Conservation (phyloP, 192 early-diverging fungal genomes). For the Backusella westeae region DNA sequence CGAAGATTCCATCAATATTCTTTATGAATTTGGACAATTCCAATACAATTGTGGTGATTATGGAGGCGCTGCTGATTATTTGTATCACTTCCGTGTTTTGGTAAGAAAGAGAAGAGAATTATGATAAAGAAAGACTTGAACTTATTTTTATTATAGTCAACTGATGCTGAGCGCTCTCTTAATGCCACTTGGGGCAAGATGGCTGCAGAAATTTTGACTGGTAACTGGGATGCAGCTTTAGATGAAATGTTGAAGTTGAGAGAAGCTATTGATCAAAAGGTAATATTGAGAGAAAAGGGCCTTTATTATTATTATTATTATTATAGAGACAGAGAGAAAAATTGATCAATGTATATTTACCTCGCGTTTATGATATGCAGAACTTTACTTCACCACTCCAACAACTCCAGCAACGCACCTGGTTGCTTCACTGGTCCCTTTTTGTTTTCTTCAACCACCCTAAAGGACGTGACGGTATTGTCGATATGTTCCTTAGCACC, state of each 20-base stretch:
- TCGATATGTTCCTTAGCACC: constrained; percentile 90
- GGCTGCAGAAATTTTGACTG: constrained; percentile 88
- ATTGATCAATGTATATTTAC: not conserved
- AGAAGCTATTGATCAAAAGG: constrained; percentile 85
- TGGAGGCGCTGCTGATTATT: constrained; percentile 85
- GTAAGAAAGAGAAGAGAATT: constrained; percentile 38
- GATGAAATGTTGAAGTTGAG: constrained; percentile 87
- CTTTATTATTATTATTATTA: no score
- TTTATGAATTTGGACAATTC: constrained; percentile 88
- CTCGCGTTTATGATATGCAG: constrained; percentile 22
- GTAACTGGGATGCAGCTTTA: constrained; percentile 91
- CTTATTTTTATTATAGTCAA: constrained; percentile 55
- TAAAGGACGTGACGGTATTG: constrained; percentile 90
- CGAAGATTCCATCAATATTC: constrained; percentile 79
- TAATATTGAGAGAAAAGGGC: constrained; percentile 4
- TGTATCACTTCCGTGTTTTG: constrained; percentile 94
- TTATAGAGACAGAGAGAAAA: not conserved
- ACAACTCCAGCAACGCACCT: constrained; percentile 90
- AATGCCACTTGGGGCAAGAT: constrained; percentile 97
- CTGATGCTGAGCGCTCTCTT: constrained; percentile 79
- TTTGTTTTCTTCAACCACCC: constrained; percentile 99
- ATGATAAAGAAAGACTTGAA: no score
- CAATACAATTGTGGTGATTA: constrained; percentile 95
- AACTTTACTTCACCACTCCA: constrained; percentile 73
- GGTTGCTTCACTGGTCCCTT: constrained; percentile 96